Percentiles rank a stretch among this genome's conserved stretches.
Evolutionary conservation across 1,139 yeast species (phyloP).

Genomic region (Magnusiomyces clavatus): DNA sequence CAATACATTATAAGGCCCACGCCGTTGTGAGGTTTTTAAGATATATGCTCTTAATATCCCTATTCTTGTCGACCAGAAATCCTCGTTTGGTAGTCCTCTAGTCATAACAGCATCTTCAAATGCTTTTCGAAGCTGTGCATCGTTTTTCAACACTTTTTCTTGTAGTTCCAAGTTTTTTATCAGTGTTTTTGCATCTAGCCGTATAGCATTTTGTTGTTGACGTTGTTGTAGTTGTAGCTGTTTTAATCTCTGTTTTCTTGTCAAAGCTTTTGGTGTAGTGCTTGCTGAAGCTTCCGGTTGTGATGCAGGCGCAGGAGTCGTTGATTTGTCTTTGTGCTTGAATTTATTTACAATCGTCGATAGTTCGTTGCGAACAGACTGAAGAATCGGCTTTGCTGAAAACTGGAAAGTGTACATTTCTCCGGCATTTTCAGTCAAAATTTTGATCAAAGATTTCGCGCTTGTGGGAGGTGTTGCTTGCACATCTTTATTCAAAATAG

Average conservation of each 20-base stretch:
- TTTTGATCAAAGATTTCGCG: slow-evolving; percentile 2
- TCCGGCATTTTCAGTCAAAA: not conserved
- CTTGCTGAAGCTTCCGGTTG: not conserved
- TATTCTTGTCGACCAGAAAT: slow-evolving; percentile 84
- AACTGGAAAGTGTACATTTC: slow-evolving; percentile 14
- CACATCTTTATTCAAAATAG: slow-evolving; percentile 39
- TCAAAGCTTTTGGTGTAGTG: not conserved
- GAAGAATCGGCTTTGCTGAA: slow-evolving; percentile 9
- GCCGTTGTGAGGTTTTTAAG: slow-evolving; percentile 69
- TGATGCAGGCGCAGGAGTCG: not conserved
- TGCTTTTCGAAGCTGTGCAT: slow-evolving; percentile 59
- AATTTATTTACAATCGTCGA: not conserved
- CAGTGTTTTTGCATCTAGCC: slow-evolving; percentile 41
- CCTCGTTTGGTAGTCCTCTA: slow-evolving; percentile 65
- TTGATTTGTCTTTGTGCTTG: not conserved
- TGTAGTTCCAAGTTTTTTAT: slow-evolving; percentile 70
- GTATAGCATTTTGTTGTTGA: slow-evolving; percentile 19
- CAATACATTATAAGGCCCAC: slow-evolving; percentile 90
- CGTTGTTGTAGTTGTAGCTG: slow-evolving; percentile 38
- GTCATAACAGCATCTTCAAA: slow-evolving; percentile 86
- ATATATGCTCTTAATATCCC: slow-evolving; percentile 81
- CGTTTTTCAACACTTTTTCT: slow-evolving; percentile 64
- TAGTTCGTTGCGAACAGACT: not conserved
- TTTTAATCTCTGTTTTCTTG: slow-evolving; percentile 29
- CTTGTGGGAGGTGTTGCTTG: slow-evolving; percentile 56